Evolutionary conservation across 805 yeast genomes (phyloP).

Genomic region (Candida montana): DNA sequence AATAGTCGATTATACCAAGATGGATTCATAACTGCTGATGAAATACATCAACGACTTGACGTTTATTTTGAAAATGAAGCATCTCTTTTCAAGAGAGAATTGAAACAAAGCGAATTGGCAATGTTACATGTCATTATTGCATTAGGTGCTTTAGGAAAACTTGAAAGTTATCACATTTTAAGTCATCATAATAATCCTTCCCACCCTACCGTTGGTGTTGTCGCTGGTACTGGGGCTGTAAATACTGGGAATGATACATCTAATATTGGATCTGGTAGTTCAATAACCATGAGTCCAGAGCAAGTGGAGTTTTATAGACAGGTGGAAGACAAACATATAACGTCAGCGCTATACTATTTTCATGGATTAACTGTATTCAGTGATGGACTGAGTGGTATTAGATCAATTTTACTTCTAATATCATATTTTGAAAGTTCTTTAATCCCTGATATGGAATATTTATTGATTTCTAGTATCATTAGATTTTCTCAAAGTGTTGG

Average conservation of each 20-base stretch:
- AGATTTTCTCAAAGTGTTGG: constrained; percentile 51
- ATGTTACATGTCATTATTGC: constrained; percentile 3
- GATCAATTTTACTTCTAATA: constrained; percentile 43
- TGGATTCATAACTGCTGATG: not conserved
- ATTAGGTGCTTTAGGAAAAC: not conserved
- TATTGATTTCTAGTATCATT: constrained; percentile 38
- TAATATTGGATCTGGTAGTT: not conserved
- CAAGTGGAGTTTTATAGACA: constrained; percentile 5
- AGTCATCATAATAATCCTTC: too few species aligned
- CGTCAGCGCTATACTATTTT: constrained; percentile 40
- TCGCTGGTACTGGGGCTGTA: too few species aligned
- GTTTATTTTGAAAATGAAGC: constrained; percentile 5
- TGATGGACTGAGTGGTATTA: constrained; percentile 44
- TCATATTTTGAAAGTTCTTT: constrained; percentile 27
- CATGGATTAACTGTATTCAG: constrained; percentile 41
- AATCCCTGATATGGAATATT: constrained; percentile 36
- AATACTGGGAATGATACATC: too few species aligned
- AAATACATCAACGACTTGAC: not conserved
- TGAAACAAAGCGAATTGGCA: constrained; percentile 3
- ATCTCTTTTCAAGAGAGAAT: not conserved
- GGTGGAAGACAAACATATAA: constrained; percentile 3
- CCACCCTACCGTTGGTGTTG: too few species aligned
- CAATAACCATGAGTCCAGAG: not conserved
- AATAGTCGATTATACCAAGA: not conserved
- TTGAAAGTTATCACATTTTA: constrained; percentile 1